Evolutionary conservation across 306 rosid genomes (phyloP), one percentile per base, ranked within the genome.

Genomic region (Herpetospermum pedunculosum): DNA sequence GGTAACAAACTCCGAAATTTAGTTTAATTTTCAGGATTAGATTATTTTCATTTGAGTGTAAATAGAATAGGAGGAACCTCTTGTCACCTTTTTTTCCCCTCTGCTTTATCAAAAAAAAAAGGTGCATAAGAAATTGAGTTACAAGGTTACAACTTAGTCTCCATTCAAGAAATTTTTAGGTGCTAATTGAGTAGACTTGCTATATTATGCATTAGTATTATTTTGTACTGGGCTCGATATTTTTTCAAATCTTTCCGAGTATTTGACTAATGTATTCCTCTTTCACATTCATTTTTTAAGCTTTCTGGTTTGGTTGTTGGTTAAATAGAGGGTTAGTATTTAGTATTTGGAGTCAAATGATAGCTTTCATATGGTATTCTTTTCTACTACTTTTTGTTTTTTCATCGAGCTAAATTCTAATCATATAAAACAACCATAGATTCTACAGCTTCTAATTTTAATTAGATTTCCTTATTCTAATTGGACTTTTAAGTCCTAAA

Each of bases 1-100:
- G 93, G 96, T 92, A 92, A 68, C 72, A 64, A 48, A 76, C 49
- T 23, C 35, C 53, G 52, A 26, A 47, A 21, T 68, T 5, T 43
- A 26, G 37, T 68, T 68, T 38, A 19, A 65, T 25, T 68, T 68
- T 43, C 15, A 12, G 10, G 53, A 23, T 65, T 40, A 65, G 7
- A 43, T 67, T 67, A 25, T 43, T 3, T 38, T 19, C 38, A 30
- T 68, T 68, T 2, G 35, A 7, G 23, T 68, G 38, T 44, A 43
- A 68, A 68, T 44, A 23, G 37, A 67, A 41, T 57, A 12, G 40
- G 10, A 58, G 40, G 11, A 26, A 29, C 19, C 9, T 52, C 6
- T 15, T 58, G 3, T 4, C 38, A 9, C 19, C 65, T 15, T 28
- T 58, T 29, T 29, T 4, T 29, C 40, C n/a, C 34, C 29, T 29